Conservation (phyloP, 441 rosid species). For the Iberis amara region DNA sequence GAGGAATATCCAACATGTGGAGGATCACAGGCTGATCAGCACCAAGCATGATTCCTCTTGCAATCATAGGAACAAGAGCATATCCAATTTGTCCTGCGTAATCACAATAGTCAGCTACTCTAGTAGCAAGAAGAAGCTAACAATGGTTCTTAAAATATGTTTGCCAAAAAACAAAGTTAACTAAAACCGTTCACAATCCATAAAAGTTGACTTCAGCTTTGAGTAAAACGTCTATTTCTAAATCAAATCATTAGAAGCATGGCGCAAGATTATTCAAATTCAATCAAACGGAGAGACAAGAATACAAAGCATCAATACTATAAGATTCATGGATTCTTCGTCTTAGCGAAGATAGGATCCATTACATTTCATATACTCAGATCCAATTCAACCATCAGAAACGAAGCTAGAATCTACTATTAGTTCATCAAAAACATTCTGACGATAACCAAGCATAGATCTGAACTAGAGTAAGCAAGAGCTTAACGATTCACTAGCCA, state of each 20-base stretch:
- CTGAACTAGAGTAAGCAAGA: neutral
- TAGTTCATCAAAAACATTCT: too few relatives aligned
- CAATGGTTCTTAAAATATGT: neutral
- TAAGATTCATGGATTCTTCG: neutral
- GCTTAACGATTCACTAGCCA: neutral
- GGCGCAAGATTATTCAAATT: neutral
- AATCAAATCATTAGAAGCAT: too few relatives aligned
- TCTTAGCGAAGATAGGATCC: conserved; percentile 10
- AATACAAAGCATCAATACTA: neutral
- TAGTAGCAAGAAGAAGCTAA: neutral
- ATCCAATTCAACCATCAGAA: conserved; percentile 5
- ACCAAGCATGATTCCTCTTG: conserved; percentile 91
- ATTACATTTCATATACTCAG: conserved; percentile 2
- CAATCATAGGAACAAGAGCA: conserved; percentile 95
- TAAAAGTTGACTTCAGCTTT: too few relatives aligned
- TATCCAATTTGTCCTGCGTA: conserved; percentile 89
- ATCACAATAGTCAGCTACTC: neutral
- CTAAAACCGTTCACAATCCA: too few relatives aligned
- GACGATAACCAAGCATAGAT: too few relatives aligned
- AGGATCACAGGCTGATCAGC: conserved; percentile 92
- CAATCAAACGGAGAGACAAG: neutral
- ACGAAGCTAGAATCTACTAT: neutral
- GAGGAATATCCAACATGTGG: conserved; percentile 94
- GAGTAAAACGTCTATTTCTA: too few relatives aligned
- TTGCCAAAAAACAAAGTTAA: neutral